Conservation (phyloP, 2,329 filamentous ascomycete genomes). For the Beauveria pseudobassiana region DNA sequence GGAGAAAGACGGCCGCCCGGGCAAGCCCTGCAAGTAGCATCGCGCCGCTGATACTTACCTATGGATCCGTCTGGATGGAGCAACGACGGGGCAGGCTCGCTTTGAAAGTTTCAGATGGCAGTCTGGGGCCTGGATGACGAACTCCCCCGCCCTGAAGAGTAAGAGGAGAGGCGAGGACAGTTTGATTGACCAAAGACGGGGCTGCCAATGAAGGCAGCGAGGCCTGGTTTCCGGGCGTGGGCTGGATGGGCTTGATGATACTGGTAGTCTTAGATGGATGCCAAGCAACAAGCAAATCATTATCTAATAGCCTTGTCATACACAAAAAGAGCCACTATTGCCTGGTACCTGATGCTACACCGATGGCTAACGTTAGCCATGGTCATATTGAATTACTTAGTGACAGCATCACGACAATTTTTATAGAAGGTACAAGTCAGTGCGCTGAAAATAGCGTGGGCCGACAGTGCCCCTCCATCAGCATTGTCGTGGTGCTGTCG, state of each 20-base stretch:
- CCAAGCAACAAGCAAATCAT: too few relatives aligned
- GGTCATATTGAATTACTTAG: not conserved
- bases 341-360: not conserved
- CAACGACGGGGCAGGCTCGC: not conserved
- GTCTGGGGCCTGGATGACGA: slow-evolving; percentile 1
- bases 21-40: not conserved
- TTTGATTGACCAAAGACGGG: too few relatives aligned
- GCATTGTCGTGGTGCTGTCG: not conserved
- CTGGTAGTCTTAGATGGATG: too few relatives aligned
- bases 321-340: too few relatives aligned
- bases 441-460: not conserved
- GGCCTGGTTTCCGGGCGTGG: too few relatives aligned
- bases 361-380: not conserved
- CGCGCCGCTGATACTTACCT: not conserved
- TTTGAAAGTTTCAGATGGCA: not conserved
- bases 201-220: too few relatives aligned
- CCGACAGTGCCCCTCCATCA: not conserved
- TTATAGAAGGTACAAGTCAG: not conserved
- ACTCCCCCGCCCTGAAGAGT: not conserved
- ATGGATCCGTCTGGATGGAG: not conserved
- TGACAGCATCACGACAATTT: not conserved
- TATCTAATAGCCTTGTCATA: too few relatives aligned
- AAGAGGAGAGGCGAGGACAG: not conserved
- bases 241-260: too few relatives aligned
- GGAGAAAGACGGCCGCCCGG: not conserved